phyloP scores from a whole-genome alignment of 345 rosid species.

The Pistacia atlantica region DNA sequence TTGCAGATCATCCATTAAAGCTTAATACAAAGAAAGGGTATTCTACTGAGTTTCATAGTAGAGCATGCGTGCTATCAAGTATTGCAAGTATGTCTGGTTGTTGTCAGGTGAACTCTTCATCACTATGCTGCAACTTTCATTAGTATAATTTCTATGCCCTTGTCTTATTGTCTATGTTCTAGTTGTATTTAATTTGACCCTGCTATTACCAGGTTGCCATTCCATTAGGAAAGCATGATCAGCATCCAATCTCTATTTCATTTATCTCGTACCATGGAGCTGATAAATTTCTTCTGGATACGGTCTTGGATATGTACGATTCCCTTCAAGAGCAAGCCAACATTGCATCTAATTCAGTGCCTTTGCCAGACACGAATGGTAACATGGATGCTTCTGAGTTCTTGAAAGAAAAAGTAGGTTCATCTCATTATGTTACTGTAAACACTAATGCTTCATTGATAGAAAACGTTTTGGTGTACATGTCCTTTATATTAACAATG shows the following conservation, averaged over 20 bases:
- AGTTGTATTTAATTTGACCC: constrained; percentile 16
- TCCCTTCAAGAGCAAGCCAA: constrained; percentile 78
- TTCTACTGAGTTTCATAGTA: constrained; percentile 59
- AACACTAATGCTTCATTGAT: neutral
- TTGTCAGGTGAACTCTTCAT: constrained; percentile 64
- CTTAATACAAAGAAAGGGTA: constrained; percentile 58
- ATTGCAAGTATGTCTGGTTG: constrained; percentile 94
- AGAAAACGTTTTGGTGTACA: neutral
- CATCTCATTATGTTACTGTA: neutral
- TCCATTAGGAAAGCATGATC: constrained; percentile 78
- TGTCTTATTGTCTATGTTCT: constrained; percentile 10
- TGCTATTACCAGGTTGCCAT: constrained; percentile 58
- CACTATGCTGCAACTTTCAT: constrained; percentile 15
- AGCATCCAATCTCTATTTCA: constrained; percentile 73
- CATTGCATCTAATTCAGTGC: constrained; percentile 56
- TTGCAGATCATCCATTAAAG: constrained; percentile 66
- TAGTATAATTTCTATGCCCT: constrained; percentile 4
- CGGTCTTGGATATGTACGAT: constrained; percentile 67
- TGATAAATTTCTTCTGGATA: constrained; percentile 93
- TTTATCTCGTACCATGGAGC: constrained; percentile 77
- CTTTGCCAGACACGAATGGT: constrained; percentile 50
- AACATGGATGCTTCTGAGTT: constrained; percentile 73
- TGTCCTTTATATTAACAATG: neutral
- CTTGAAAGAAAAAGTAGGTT: constrained; percentile 82
- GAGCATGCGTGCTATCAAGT: constrained; percentile 59